Percentiles rank a stretch among this genome's conserved stretches.
phyloP scores from a whole-genome alignment of 805 yeast genomes.

The Starmerella potacharoeniae region DNA sequence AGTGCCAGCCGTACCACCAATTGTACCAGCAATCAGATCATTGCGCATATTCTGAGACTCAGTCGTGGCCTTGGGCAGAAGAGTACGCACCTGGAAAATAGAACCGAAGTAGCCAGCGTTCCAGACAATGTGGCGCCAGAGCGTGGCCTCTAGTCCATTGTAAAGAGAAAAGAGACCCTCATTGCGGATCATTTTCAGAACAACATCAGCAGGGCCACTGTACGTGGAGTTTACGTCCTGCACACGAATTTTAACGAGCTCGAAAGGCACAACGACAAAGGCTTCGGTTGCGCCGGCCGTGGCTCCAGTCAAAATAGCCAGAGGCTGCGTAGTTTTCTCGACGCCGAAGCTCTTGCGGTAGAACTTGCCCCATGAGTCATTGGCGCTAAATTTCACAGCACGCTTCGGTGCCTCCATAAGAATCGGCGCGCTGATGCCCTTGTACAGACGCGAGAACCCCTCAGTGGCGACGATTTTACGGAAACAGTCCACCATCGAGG shows the following conservation, averaged over 20 bases:
- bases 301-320: constrained; percentile 89
- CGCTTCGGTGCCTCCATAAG: constrained; percentile 99
- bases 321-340: constrained; percentile 58
- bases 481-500: constrained; percentile 76
- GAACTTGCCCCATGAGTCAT: constrained; percentile 88
- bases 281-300: constrained; percentile 97
- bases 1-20: constrained; percentile 98
- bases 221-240: constrained; percentile 80
- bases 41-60: constrained; percentile 67
- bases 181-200: constrained; percentile 52
- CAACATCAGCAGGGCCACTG: constrained; percentile 75
- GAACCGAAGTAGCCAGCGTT: constrained; percentile 97
- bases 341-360: constrained; percentile 65
- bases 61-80: constrained; percentile 67
- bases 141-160: constrained; percentile 90
- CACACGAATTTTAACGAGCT: constrained; percentile 83
- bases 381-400: constrained; percentile 97
- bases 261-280: constrained; percentile 95
- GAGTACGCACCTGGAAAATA: constrained; percentile 70
- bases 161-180: constrained; percentile 80
- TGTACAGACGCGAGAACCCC: constrained; percentile 72
- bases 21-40: constrained; percentile 82
- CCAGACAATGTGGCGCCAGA: constrained; percentile 96
- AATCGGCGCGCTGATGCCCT: constrained; percentile 93
- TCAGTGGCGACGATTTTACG: constrained; percentile 74